These are phyloP conservation scores for Phytophthora pseudosyringae DNA, from an alignment of 352 stramenopile species.

Conservation along the genomic window DNA sequence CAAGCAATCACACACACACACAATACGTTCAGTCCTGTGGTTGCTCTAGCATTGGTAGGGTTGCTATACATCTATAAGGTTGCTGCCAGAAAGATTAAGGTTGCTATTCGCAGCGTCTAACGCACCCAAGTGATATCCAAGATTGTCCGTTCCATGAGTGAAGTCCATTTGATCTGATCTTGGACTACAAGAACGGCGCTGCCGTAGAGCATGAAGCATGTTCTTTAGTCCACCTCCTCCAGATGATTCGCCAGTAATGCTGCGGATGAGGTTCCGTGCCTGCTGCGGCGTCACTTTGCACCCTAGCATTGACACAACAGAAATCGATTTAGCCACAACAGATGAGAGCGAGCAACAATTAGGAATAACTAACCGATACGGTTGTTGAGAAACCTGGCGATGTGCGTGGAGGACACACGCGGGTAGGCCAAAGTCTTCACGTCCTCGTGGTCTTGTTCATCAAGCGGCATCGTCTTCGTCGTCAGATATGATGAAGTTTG, in stretches of 20 bases:
- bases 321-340: no score
- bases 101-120: no score
- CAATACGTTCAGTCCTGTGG: neutral
- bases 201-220: constrained; percentile 20
- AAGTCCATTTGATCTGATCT: constrained; percentile 41
- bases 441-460: constrained; percentile 9
- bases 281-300: no score
- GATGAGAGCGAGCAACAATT: no score
- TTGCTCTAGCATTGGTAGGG: neutral
- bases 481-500: constrained; percentile 12
- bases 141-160: constrained; percentile 33
- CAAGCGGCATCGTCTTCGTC: constrained; percentile 5
- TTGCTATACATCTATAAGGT: neutral
- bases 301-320: no score
- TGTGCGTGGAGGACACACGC: neutral
- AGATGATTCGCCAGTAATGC: neutral
- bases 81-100: neutral
- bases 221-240: constrained; percentile 15
- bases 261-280: no score
- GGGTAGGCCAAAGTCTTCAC: constrained; percentile 13
- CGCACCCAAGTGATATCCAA: constrained; percentile 26
- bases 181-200: constrained; percentile 22
- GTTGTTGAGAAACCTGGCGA: constrained; percentile 17
- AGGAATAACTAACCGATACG: constrained; percentile 4
- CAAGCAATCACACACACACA: neutral